Conservation (phyloP, 306 rosid genomes). For the Vicia villosa region DNA sequence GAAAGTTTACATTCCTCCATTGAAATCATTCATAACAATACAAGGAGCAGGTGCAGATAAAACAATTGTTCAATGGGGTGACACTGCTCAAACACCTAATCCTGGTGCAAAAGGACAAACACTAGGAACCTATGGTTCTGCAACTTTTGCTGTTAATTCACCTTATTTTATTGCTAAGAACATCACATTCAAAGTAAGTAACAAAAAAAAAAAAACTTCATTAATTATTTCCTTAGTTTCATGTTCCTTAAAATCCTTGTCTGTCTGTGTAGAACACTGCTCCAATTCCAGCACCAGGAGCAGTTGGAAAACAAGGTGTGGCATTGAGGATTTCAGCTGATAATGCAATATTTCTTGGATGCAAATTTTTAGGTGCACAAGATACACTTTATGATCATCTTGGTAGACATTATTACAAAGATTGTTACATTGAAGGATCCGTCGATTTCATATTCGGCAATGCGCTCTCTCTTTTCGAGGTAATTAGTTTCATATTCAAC, state of each 20-base stretch:
- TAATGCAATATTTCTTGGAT: conserved; percentile 55
- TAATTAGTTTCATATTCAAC: conserved; percentile 5
- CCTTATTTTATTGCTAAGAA: conserved; percentile 89
- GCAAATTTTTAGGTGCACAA: conserved; percentile 71
- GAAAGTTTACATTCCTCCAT: conserved; percentile 76
- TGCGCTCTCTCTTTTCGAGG: conserved; percentile 64
- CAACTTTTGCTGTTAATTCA: conserved; percentile 91
- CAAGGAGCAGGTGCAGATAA: conserved; percentile 95
- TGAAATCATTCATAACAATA: conserved; percentile 85
- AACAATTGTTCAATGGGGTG: conserved; percentile 98
- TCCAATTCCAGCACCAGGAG: conserved; percentile 75
- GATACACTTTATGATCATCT: conserved; percentile 71
- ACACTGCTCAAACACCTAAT: conserved; percentile 86
- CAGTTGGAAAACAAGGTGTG: conserved; percentile 75
- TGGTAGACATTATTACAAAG: conserved; percentile 72
- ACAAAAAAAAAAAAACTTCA: neutral
- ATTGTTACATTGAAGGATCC: conserved; percentile 72
- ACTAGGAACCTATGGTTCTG: conserved; percentile 81
- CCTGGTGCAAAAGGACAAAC: conserved; percentile 65
- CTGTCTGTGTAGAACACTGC: conserved; percentile 80
- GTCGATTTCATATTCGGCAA: conserved; percentile 79
- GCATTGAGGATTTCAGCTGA: conserved; percentile 69
- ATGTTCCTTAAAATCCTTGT: neutral
- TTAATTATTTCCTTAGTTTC: neutral
- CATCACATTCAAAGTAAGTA: conserved; percentile 81